Evolutionary conservation across 1,139 yeast species (phyloP).

Genomic region (Saccharomycopsis phalli): DNA sequence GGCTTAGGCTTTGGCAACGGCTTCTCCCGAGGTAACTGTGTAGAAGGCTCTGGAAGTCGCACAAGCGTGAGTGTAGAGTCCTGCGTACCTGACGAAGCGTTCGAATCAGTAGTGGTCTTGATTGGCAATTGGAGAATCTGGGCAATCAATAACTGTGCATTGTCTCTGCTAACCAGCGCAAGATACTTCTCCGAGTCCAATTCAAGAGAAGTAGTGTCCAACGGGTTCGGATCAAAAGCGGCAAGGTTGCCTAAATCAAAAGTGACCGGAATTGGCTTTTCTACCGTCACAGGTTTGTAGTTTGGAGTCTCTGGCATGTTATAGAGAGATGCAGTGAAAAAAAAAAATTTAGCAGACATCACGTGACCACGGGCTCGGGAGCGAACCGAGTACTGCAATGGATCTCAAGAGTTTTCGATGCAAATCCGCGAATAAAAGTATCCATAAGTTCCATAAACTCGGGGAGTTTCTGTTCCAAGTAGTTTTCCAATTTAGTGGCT

Average conservation of each 20-base stretch:
- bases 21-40: slow-evolving; percentile 88
- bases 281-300: slow-evolving; percentile 69
- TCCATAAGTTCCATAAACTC: slow-evolving; percentile 22
- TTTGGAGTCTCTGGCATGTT: slow-evolving; percentile 1
- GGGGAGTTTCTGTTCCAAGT: slow-evolving; percentile 28
- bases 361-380: background rate
- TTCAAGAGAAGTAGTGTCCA: slow-evolving; percentile 49
- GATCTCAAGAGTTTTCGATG: background rate
- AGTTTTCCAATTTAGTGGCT: slow-evolving; percentile 25
- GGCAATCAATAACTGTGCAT: slow-evolving; percentile 81
- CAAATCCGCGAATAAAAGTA: slow-evolving; percentile 19
- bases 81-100: slow-evolving; percentile 43
- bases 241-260: slow-evolving; percentile 84
- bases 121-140: slow-evolving; percentile 86
- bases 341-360: background rate
- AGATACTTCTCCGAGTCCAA: slow-evolving; percentile 58
- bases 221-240: slow-evolving; percentile 78
- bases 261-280: slow-evolving; percentile 76
- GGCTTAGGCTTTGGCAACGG: slow-evolving; percentile 89
- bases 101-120: slow-evolving; percentile 72
- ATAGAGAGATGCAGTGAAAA: background rate
- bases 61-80: slow-evolving; percentile 75
- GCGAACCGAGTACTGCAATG: too few species aligned
- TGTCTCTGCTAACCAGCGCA: slow-evolving; percentile 73
- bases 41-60: slow-evolving; percentile 75